These are phyloP conservation scores for Chamaenerion angustifolium DNA, from an alignment of 345 rosid genomes.

Conservation along the genomic window DNA sequence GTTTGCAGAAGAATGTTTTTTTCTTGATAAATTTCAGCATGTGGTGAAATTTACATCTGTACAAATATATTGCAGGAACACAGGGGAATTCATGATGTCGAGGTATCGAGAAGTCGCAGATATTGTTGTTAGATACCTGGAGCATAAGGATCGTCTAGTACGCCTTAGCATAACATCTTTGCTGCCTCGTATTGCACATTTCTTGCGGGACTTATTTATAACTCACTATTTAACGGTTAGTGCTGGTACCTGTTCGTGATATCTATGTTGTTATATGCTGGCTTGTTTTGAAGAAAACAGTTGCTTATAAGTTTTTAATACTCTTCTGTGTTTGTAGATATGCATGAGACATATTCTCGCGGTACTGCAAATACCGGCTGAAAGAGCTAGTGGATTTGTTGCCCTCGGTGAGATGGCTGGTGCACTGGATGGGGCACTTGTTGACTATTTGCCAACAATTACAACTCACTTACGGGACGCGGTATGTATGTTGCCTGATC, in stretches of 20 bases:
- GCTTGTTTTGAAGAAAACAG: too few relatives aligned
- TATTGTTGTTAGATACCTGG: constrained; percentile 85
- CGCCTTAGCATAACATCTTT: constrained; percentile 97
- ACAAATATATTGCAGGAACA: constrained; percentile 50
- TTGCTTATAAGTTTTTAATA: constrained; percentile 15
- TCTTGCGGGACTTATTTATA: constrained; percentile 93
- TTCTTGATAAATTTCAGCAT: background rate
- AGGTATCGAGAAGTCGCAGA: constrained; percentile 99
- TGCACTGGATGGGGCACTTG: constrained; percentile 46
- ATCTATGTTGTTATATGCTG: background rate
- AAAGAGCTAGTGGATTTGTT: constrained; percentile 90
- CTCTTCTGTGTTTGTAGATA: too few relatives aligned
- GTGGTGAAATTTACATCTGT: background rate
- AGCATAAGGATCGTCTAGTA: constrained; percentile 90
- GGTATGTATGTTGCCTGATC: too few relatives aligned
- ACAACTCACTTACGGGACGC: constrained; percentile 78
- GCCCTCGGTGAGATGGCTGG: constrained; percentile 99
- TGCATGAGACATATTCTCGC: constrained; percentile 18
- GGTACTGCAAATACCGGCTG: constrained; percentile 73
- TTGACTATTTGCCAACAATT: constrained; percentile 86
- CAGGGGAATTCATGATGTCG: constrained; percentile 55
- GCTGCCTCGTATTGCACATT: constrained; percentile 98
- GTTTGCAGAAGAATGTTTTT: background rate
- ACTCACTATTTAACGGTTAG: constrained; percentile 81
- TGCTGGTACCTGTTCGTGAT: constrained; percentile 7